Base-by-base conservation (phyloP, 345 rosid genomes). In the Gossypium arboreum region DNA sequence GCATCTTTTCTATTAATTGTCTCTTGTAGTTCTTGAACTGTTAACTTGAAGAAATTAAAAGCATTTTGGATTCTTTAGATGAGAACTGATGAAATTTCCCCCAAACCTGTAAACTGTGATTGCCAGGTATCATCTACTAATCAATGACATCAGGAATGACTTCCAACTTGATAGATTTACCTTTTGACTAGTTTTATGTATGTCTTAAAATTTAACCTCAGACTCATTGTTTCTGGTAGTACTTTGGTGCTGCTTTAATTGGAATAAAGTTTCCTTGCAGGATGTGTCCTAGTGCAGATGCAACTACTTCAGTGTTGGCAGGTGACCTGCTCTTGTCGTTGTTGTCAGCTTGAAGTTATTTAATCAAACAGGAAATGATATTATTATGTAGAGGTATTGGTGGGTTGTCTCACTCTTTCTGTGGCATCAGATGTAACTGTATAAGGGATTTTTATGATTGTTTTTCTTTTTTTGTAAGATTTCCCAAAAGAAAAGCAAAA, bases 21-120 rank as follows among this genome's bases (percentile, higher is more conserved):
- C 57, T 48, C 8, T 13, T 69, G 22, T 27, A 27, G 13, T 27
- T 51, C 24, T 9, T 59, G 25, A 15, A 50, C 20, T 24, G 34
- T 59, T 59, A 6, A 59, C 16, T 34, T 34, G 41, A 34, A 5
- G 56, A 29, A 68, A 25, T 2, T 57, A 10, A 57, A 20, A 22
- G 24, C 27, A 56, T 56, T 48, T 24, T 27, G 39, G 71, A 2
- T 47, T 67, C n/a, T 22, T 47, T 66, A 20, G 16, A 67, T 67
- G 34, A 20, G 5, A 67, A 67, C 10, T 18, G 51, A 43, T 65
- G 69, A 66, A 66, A 67, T 20, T 66, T 22, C 18, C 25, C 39
- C 71, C 39, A 47, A 24, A 29, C 72, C 58, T 68, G 43, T 68
- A 15, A 29, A 52, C 72, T 68, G 43, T 68, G 10, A 68, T 48